These are phyloP conservation scores for Aurifilum marmelostoma DNA, from an alignment of 2,329 filamentous ascomycete genomes.

Conservation along the genomic window DNA sequence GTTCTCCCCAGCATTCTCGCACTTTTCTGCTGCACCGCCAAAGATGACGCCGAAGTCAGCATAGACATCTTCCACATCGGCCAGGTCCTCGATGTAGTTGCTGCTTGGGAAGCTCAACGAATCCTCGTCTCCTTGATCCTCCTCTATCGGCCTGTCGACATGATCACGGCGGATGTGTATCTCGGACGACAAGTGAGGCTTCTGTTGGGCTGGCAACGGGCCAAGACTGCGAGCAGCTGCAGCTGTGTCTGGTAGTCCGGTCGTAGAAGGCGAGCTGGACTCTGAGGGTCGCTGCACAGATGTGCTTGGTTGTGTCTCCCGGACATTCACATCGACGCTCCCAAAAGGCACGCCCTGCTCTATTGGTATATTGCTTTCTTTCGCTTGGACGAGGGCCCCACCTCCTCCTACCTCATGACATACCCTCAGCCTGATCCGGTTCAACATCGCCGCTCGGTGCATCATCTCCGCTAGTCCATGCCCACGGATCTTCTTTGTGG, in stretches of 20 bases:
- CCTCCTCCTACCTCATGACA: constrained; percentile 41
- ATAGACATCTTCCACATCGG: constrained; percentile 56
- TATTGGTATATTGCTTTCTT: not conserved
- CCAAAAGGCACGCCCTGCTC: not conserved
- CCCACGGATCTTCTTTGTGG: constrained; percentile 22
- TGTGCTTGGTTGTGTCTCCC: not conserved
- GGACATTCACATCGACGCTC: too few relatives aligned
- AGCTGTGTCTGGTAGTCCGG: not conserved
- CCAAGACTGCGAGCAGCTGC: not conserved
- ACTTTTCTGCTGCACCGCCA: constrained; percentile 41
- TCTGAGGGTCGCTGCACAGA: not conserved
- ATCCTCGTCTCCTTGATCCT: constrained; percentile 45
- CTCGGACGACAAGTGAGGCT: constrained; percentile 41
- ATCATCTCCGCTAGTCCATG: constrained; percentile 48
- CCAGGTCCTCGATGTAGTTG: constrained; percentile 46
- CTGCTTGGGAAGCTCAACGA: constrained; percentile 51
- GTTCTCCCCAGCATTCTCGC: constrained; percentile 34
- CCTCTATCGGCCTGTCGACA: constrained; percentile 27
- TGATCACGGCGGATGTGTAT: constrained; percentile 32
- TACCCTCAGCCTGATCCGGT: constrained; percentile 57
- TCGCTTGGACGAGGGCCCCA: constrained; percentile 24
- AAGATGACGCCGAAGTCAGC: constrained; percentile 59
- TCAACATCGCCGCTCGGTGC: constrained; percentile 68
- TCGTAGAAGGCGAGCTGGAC: not conserved
- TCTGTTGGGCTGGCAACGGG: constrained; percentile 30